Base-by-base conservation (phyloP, 1,284 basidiomycete genomes). In the Singerocomus rubriflavus region DNA sequence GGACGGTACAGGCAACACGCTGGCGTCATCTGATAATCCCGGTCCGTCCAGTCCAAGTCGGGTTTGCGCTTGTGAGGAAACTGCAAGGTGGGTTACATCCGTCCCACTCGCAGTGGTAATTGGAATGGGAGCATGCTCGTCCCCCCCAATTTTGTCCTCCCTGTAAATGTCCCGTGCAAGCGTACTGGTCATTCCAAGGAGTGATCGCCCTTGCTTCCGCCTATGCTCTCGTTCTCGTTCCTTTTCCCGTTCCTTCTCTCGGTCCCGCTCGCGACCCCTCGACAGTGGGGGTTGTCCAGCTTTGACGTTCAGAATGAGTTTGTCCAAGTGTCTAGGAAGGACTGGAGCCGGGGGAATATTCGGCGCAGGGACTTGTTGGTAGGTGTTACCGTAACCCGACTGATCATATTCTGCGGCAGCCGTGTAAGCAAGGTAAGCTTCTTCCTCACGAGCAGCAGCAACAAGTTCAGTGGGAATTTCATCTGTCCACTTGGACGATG, bases 301-400 rank as follows among this genome's bases (percentile, higher is more conserved):
- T 72, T 73, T 60, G 75, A 53, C 78, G 65, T 98, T 98, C 56
- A 98, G 73, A 48, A 98, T 97, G 41, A 98, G 85, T 65, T 93
- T 94, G 63, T 98, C 94, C 30, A 99, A 76, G 64, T 98, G 93
- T 2, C 94, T 77, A 0, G 96, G 96, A 41, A 98, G 78, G 2
- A 80, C 76, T 0, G 96, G 94, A 1, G 93, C 92, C 35, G 87
- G 83, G 5, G 93, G 92, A 54, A 92, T 85, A 59, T 83, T 84
- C 13, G 86, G 87, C 4, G 84, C 74, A 42, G 85, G 76, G 42
- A 84, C 73, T 26, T 66, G 57, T 33, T 50, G 55, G 41, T 57
- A 50, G 14, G 42, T 26, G 31, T 35, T 65, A 37, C 39, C 4
- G 44, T 66, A 62, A 2, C 54, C 58, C 10, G 66, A 54, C 43